Conservation (phyloP, 2,329 filamentous ascomycete species). For the Erysiphe pulchra region DNA sequence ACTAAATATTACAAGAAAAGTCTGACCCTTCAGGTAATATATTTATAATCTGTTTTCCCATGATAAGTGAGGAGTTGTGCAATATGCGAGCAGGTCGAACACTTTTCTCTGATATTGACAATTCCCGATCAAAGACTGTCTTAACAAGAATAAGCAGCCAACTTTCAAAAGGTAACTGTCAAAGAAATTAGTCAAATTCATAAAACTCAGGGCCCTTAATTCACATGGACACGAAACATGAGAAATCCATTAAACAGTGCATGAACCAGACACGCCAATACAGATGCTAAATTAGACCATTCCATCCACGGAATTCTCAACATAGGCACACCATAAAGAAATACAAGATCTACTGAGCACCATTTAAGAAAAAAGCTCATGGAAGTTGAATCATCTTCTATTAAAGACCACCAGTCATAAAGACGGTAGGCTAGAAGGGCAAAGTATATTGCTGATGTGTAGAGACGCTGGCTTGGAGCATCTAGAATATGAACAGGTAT, state of each 20-base stretch:
- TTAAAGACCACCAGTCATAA: slow-evolving; percentile 59
- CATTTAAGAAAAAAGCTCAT: slow-evolving; percentile 85
- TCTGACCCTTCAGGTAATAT: slow-evolving; percentile 76
- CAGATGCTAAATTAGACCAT: slow-evolving; percentile 39
- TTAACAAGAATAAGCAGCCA: slow-evolving; percentile 52
- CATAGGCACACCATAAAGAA: slow-evolving; percentile 65
- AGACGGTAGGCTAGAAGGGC: slow-evolving; percentile 57
- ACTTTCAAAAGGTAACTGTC: slow-evolving; percentile 42
- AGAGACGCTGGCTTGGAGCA: slow-evolving; percentile 73
- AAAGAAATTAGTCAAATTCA: not conserved
- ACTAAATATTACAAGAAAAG: not conserved
- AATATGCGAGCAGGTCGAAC: slow-evolving; percentile 74
- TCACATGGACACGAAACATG: slow-evolving; percentile 72
- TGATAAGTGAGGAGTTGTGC: slow-evolving; percentile 77
- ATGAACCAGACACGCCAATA: slow-evolving; percentile 48
- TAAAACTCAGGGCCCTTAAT: slow-evolving; percentile 9
- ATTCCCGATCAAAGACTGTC: slow-evolving; percentile 72
- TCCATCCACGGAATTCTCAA: slow-evolving; percentile 92
- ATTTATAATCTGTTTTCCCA: slow-evolving; percentile 93
- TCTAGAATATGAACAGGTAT: slow-evolving; percentile 67
- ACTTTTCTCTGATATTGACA: slow-evolving; percentile 77
- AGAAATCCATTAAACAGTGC: slow-evolving; percentile 54
- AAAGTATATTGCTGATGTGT: slow-evolving; percentile 57
- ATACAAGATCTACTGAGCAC: slow-evolving; percentile 63
- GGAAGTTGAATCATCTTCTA: slow-evolving; percentile 67